Evolutionary conservation across 257 asterid genomes (phyloP), one percentile per base, ranked within the genome.

Genomic region (Fraxinus anomala): DNA sequence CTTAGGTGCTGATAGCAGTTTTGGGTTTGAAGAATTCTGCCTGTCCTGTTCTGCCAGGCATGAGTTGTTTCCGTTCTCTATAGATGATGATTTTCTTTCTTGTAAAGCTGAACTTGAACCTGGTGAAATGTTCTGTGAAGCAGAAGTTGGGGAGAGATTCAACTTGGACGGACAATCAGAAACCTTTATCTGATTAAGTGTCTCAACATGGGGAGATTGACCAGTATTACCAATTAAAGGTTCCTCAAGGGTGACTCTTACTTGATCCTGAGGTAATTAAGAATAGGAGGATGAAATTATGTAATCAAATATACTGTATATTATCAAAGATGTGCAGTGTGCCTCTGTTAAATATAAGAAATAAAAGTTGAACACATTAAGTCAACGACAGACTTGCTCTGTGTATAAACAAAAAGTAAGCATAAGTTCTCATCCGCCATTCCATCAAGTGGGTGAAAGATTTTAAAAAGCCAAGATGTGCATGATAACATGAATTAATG

Each of bases 221-320:
- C 80, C 85, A 65, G 82, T 72, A 42, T n/a, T 66, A 75, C 28
- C 72, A 74, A 73, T 82, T 69, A 61, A 56, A 42, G 84, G 80
- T 77, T 77, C 84, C 36, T 69, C 68, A 12, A 71, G 78, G 47
- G 77, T 71, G n/a, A 69, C 47, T 79, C 75, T 77, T 65, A 71
- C 88, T 59, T 86, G 86, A 83, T 83, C 91, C 98, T 93, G 83
- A 73, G 42, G 77, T 72, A 68, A 75, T 68, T 11, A 71, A 68
- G 69, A 71, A 75, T 33, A 56, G 47, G 9, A 79, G 72, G 73
- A 75, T 73, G 76, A 77, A 73, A 34, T 39, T 34, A 59, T 49
- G 30, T 21, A 21, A 6, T 31, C 65, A 47, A 51, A 75, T 76
- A 30, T 66, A 73, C 56, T 16, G 70, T 19, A 33, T 44, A 24